Percentiles rank a stretch among this genome's conserved stretches.
Conservation (phyloP, 2,329 filamentous ascomycete species). For the Phoma sp. region DNA sequence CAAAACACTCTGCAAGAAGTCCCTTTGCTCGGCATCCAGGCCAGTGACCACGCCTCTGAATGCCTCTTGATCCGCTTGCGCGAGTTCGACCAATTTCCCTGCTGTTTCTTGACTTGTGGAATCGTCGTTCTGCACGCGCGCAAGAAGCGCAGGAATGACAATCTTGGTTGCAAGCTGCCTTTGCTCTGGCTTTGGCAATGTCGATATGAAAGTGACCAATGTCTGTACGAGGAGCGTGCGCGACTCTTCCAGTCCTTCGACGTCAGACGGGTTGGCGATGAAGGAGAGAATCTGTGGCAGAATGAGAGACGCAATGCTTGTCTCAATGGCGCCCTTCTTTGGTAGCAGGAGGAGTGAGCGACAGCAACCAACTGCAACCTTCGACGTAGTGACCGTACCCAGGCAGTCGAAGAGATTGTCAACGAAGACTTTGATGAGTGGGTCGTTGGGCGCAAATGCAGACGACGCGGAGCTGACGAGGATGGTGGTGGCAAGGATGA, state of each 20-base stretch:
- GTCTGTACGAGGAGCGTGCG: conserved; percentile 74
- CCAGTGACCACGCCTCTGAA: conserved; percentile 77
- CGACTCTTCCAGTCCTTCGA: conserved; percentile 80
- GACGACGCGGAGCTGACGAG: conserved; percentile 82
- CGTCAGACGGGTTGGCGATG: conserved; percentile 64
- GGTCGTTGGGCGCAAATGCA: conserved; percentile 74
- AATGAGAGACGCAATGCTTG: conserved; percentile 74
- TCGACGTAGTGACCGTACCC: conserved; percentile 79
- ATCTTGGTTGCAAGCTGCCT: conserved; percentile 70
- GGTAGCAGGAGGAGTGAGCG: conserved; percentile 78
- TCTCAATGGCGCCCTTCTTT: conserved; percentile 49
- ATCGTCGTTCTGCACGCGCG: conserved; percentile 68
- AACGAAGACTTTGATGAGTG: conserved; percentile 75
- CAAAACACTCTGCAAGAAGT: conserved; percentile 82
- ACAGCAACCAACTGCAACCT: conserved; percentile 88
- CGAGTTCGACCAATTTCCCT: conserved; percentile 77
- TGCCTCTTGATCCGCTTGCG: conserved; percentile 71
- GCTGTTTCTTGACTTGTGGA: conserved; percentile 72
- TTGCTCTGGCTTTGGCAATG: conserved; percentile 37
- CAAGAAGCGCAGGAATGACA: conserved; percentile 77
- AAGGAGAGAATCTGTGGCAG: conserved; percentile 79
- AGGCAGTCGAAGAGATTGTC: conserved; percentile 86
- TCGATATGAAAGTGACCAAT: conserved; percentile 72
- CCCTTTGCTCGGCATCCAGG: conserved; percentile 73
- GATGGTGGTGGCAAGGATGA: conserved; percentile 84